These are phyloP conservation scores for Alternaria angustiovoidea DNA, from an alignment of 2,329 filamentous ascomycete species.

Conservation along the genomic window DNA sequence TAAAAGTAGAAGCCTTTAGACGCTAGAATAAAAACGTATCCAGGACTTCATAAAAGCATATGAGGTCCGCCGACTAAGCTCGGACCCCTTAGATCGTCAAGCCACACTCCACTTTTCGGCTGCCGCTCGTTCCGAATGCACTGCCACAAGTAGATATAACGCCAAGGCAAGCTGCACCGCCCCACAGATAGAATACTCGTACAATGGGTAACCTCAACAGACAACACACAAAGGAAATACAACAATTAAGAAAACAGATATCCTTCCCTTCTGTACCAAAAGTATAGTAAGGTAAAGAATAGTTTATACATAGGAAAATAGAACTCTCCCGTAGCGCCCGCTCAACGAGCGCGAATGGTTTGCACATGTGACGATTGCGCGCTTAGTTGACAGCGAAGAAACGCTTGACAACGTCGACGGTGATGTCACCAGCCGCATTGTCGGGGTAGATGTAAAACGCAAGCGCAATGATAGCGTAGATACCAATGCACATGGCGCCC, in stretches of 20 bases:
- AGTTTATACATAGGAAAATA: conserved; percentile 21
- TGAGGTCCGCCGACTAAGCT: too few species aligned
- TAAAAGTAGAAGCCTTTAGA: too few species aligned
- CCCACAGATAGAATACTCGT: conserved; percentile 19
- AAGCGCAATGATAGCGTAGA: conserved; percentile 67
- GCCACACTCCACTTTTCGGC: conserved; percentile 14
- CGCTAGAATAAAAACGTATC: too few species aligned
- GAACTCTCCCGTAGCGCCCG: conserved; percentile 6
- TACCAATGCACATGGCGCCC: conserved; percentile 68
- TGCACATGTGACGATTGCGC: background rate
- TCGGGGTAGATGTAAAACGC: conserved; percentile 70
- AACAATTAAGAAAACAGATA: background rate
- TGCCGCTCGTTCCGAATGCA: conserved; percentile 10
- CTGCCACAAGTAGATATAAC: conserved; percentile 21
- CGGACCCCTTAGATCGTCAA: background rate
- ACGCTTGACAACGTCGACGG: conserved; percentile 35
- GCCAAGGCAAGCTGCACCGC: conserved; percentile 13
- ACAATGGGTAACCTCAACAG: background rate
- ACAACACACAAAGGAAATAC: conserved; percentile 1
- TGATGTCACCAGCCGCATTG: conserved; percentile 50
- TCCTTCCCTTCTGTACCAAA: background rate
- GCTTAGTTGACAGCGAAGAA: conserved; percentile 33
- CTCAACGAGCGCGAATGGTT: conserved; percentile 8
- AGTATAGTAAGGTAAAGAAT: background rate
- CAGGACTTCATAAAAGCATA: too few species aligned